A percentile compares a stretch with the other conserved stretches of the same genome.
Conservation (phyloP, 2,329 filamentous ascomycete species). For the Neofusicoccum kwambonambiense region DNA sequence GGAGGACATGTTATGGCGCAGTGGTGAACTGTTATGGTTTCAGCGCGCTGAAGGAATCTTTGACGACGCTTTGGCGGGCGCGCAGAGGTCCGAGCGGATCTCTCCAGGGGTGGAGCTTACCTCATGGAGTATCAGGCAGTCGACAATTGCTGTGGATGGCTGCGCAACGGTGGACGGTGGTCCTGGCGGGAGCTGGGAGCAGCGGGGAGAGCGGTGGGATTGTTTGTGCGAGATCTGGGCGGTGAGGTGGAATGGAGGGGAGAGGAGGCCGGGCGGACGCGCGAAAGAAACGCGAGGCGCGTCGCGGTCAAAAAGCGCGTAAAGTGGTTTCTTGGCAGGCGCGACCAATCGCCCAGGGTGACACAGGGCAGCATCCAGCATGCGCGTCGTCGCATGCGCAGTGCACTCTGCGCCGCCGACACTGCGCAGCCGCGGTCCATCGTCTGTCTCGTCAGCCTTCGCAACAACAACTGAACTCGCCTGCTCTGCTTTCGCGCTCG, state of each 20-base stretch:
- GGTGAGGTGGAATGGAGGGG: neutral
- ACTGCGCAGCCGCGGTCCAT: neutral
- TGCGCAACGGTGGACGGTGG: neutral
- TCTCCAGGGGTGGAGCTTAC: slow-evolving; percentile 1
- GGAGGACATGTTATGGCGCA: slow-evolving; percentile 76
- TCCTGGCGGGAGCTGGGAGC: neutral
- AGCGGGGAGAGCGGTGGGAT: neutral
- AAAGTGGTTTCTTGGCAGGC: neutral
- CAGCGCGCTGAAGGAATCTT: slow-evolving; percentile 20
- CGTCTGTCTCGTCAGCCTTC: neutral
- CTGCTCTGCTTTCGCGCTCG: neutral
- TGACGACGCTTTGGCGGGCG: slow-evolving; percentile 1
- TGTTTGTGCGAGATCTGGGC: neutral
- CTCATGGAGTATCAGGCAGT: slow-evolving; percentile 8
- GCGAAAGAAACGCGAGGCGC: slow-evolving; percentile 6
- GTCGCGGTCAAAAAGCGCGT: slow-evolving; percentile 6
- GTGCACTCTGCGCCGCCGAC: neutral
- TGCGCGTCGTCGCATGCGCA: neutral
- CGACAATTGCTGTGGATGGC: neutral
- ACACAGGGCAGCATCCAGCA: neutral
- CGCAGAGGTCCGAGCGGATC: slow-evolving; percentile 4
- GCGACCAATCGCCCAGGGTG: neutral
- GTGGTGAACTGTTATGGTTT: slow-evolving; percentile 65
- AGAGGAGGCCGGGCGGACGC: neutral
- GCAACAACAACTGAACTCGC: neutral